Evolutionary conservation across 805 yeast species (phyloP), one percentile per base, ranked within the genome.

Genomic region (Saccharomycopsis fermentans): DNA sequence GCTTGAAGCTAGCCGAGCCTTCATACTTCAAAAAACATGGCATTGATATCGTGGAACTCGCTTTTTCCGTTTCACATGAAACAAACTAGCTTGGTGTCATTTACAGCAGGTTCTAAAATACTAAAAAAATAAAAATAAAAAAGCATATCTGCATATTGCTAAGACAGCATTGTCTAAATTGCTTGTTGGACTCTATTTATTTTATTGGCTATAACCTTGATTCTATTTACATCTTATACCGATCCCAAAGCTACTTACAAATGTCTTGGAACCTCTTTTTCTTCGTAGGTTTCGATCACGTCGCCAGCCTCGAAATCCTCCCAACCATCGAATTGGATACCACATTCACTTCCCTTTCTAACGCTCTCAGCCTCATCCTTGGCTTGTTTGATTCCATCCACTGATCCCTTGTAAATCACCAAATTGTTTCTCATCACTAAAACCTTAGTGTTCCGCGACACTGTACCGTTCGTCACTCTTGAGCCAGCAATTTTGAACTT

Each of bases 331-430:
- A 94, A 82, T 0, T 89, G 74, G 26, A 92, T 68, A 56, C 99
- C 99, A 75, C 97, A 94, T 65, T 94, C 99, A 32, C 80, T 79
- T 32, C 96, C 97, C 71, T 88, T 91, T 59, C 81, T 81, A 8
- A 87, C 88, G 66, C 86, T 92, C 1, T 72, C 64, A 4, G 85
- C 87, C 64, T 88, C 95, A 52, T 88, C 91, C 69, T 89, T 90
- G 56, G 82, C 83, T 62, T 87, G 88, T 71, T 88, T 90, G 69
- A 94, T 77, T 6, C 92, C 83, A 2, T 84, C 79, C 6, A 94
- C 68, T 11, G 73, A 72, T 1, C 96, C 97, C 47, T 77, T 64
- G 71, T 70, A 76, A 5, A 81, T 69, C 17, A 76, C 76, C 36
- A 75, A 73, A 0, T 70, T 76, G 2, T 75, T 73, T 61, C 95